Percentiles rank a stretch among this genome's conserved stretches.
These are phyloP conservation scores for Pleurotus ostreatus DNA, from an alignment of 768 basidiomycete species.

Conservation along the genomic window DNA sequence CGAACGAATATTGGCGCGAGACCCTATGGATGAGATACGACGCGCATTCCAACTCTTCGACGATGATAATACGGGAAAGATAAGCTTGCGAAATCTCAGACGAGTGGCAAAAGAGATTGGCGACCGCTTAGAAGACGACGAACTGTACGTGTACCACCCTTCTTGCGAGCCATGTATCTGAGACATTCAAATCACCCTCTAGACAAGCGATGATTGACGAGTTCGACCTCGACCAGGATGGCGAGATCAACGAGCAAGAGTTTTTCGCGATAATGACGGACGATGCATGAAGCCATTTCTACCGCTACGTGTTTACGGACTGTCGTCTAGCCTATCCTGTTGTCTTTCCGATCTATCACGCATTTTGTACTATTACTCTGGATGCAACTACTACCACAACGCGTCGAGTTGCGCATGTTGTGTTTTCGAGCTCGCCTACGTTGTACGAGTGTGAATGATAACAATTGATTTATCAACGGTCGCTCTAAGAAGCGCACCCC, in stretches of 20 bases:
- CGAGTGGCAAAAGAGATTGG: constrained; percentile 97
- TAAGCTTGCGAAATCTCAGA: constrained; percentile 84
- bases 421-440: too few species aligned
- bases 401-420: too few species aligned
- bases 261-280: constrained; percentile 98
- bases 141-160: constrained; percentile 64
- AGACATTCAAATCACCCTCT: neutral
- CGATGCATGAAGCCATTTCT: constrained; percentile 49
- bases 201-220: constrained; percentile 99
- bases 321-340: too few species aligned
- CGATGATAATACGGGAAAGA: constrained; percentile 93
- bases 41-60: constrained; percentile 97
- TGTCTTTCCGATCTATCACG: too few species aligned
- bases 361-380: too few species aligned
- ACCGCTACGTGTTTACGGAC: too few species aligned
- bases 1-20: constrained; percentile 87
- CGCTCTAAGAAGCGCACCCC: neutral
- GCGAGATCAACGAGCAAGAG: constrained; percentile 95
- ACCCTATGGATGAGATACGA: constrained; percentile 95
- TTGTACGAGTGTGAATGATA: too few species aligned
- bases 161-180: neutral
- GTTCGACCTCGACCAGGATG: constrained; percentile 97
- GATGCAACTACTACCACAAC: too few species aligned
- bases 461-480: too few species aligned
- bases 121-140: constrained; percentile 92